Percentiles rank a stretch among this genome's conserved stretches.
Conservation (phyloP, 2,329 filamentous ascomycete genomes). For the Pseudopithomyces maydicus region DNA sequence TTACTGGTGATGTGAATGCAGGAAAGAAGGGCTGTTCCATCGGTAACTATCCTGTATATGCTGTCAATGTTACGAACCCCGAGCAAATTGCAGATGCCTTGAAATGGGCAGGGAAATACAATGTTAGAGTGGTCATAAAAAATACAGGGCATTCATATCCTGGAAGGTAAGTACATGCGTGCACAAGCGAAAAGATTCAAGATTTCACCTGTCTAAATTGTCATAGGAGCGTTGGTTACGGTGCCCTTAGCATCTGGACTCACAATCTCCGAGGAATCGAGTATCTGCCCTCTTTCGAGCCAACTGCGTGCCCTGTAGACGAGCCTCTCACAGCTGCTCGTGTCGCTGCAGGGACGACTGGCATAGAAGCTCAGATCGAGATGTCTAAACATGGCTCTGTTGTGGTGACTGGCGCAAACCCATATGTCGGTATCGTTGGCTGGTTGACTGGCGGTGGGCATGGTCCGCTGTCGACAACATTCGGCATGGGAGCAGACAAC, state of each 20-base stretch:
- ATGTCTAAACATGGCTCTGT: conserved; percentile 18
- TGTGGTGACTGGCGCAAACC: conserved; percentile 29
- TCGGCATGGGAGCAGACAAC: conserved; percentile 46
- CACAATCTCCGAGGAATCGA: conserved; percentile 32
- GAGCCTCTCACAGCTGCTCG: conserved; percentile 15
- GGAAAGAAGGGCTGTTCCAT: conserved; percentile 27
- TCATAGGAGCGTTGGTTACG: conserved; percentile 20
- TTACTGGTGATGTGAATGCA: conserved; percentile 28
- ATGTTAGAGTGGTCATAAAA: conserved; percentile 34
- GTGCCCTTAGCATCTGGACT: conserved; percentile 33
- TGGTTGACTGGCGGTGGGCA: conserved; percentile 49
- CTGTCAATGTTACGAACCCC: conserved; percentile 30
- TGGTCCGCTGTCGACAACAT: conserved; percentile 40
- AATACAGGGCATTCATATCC: conserved; percentile 32
- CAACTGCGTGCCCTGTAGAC: conserved; percentile 19
- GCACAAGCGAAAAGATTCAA: not conserved
- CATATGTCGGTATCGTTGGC: conserved; percentile 46
- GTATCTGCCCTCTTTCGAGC: conserved; percentile 23
- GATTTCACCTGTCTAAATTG: not conserved
- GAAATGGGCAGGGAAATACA: conserved; percentile 26
- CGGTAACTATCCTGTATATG: conserved; percentile 33
- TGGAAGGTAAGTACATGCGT: conserved; percentile 15
- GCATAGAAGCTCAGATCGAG: conserved; percentile 21
- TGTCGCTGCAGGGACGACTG: conserved; percentile 27
- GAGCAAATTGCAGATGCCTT: conserved; percentile 24